These are phyloP conservation scores for Cladosporium austrohemisphaericum DNA, from an alignment of 2,329 filamentous ascomycete species.

Conservation along the genomic window DNA sequence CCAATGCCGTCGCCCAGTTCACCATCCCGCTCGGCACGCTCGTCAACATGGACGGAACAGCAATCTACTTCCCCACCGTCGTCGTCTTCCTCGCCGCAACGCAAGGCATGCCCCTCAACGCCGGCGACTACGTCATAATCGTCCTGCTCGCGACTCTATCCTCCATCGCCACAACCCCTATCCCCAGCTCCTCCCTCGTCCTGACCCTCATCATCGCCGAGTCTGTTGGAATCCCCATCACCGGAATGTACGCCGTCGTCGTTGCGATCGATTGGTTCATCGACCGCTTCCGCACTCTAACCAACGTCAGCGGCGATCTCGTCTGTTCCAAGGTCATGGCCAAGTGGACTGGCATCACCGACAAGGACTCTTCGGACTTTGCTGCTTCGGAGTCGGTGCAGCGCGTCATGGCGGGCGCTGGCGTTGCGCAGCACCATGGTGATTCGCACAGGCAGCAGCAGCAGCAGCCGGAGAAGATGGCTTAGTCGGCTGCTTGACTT, in stretches of 20 bases:
- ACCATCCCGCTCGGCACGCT: conserved; percentile 47
- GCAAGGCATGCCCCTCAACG: conserved; percentile 44
- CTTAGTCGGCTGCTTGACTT: background rate
- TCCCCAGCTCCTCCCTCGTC: conserved; percentile 51
- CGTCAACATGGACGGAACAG: conserved; percentile 54
- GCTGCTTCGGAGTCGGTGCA: background rate
- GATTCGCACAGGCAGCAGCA: no score
- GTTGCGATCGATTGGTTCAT: conserved; percentile 55
- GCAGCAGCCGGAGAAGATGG: conserved; percentile 2
- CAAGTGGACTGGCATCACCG: conserved; percentile 39
- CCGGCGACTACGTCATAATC: conserved; percentile 49
- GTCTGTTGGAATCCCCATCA: conserved; percentile 44
- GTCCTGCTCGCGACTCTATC: conserved; percentile 49
- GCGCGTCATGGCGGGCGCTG: conserved; percentile 5
- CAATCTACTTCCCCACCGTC: conserved; percentile 54
- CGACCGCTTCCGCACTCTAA: conserved; percentile 53
- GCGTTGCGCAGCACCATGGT: conserved; percentile 5
- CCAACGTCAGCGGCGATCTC: conserved; percentile 52
- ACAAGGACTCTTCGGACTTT: conserved; percentile 14
- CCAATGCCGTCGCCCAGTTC: conserved; percentile 46
- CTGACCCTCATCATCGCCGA: conserved; percentile 51
- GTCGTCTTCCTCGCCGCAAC: conserved; percentile 53
- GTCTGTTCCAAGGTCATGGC: conserved; percentile 42
- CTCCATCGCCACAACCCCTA: conserved; percentile 53
- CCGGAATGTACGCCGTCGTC: conserved; percentile 51